Evolutionary conservation across 2,329 filamentous ascomycete genomes (phyloP).

Genomic region (Decorospora gaudefroyi): DNA sequence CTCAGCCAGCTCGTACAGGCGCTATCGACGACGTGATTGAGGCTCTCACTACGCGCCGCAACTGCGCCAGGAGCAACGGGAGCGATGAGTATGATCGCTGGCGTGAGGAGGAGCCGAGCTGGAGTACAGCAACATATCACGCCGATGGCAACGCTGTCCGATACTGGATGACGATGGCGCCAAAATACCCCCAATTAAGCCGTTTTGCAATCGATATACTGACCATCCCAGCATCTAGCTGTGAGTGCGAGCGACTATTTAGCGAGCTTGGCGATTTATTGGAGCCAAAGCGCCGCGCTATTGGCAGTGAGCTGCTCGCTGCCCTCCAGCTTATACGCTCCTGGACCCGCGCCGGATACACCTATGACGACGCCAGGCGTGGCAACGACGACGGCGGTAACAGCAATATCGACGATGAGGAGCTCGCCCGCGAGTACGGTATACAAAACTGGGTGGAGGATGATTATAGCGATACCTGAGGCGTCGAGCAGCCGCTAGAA

Average conservation of each 20-base stretch:
- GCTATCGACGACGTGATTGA: neutral
- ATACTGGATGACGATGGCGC: constrained; percentile 1
- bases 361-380: neutral
- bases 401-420: neutral
- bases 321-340: neutral
- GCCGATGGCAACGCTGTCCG: neutral
- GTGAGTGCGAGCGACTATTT: constrained; percentile 1
- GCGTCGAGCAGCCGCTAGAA: too few relatives aligned
- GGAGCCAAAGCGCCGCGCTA: constrained; percentile 2
- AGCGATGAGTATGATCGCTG: constrained; percentile 2
- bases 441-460: neutral
- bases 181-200: constrained; percentile 5
- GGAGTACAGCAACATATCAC: neutral
- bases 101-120: neutral
- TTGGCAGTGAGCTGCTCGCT: neutral
- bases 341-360: constrained; percentile 1
- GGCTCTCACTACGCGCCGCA: neutral
- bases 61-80: neutral
- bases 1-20: neutral
- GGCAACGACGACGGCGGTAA: neutral
- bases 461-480: too few relatives aligned
- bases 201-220: constrained; percentile 6
- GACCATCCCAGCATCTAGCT: constrained; percentile 6
- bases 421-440: neutral
- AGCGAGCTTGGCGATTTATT: constrained; percentile 6